These are phyloP conservation scores for Teratosphaeria zuluensis DNA, from an alignment of 2,329 filamentous ascomycete genomes.

Conservation along the genomic window DNA sequence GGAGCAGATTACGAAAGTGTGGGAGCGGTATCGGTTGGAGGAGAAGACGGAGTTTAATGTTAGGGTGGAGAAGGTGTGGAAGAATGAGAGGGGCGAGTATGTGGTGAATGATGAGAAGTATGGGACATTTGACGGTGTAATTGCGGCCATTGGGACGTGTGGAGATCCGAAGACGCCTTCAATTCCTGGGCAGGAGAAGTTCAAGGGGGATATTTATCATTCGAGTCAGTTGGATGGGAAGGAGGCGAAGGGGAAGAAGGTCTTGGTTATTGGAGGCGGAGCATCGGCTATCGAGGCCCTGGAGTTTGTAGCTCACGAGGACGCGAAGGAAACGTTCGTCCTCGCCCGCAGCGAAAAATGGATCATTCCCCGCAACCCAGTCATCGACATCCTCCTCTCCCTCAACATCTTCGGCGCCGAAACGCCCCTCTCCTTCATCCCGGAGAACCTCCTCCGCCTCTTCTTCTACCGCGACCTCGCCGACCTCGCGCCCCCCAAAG, in stretches of 20 bases:
- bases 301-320: slow-evolving; percentile 61
- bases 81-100: slow-evolving; percentile 61
- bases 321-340: slow-evolving; percentile 60
- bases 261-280: slow-evolving; percentile 68
- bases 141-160: slow-evolving; percentile 71
- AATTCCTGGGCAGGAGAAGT: slow-evolving; percentile 60
- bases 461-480: slow-evolving; percentile 77
- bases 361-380: slow-evolving; percentile 48
- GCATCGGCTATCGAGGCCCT: slow-evolving; percentile 75
- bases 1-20: slow-evolving; percentile 59
- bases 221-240: slow-evolving; percentile 67
- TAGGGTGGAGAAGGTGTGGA: slow-evolving; percentile 58
- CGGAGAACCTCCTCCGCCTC: slow-evolving; percentile 62
- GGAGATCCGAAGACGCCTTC: slow-evolving; percentile 62
- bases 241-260: slow-evolving; percentile 61
- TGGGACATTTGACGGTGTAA: slow-evolving; percentile 67
- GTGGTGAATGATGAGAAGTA: slow-evolving; percentile 63
- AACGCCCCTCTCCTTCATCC: slow-evolving; percentile 65
- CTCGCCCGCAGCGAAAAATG: slow-evolving; percentile 47
- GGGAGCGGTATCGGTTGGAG: slow-evolving; percentile 65
- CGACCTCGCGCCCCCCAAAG: slow-evolving; percentile 54
- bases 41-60: slow-evolving; percentile 63
- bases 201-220: slow-evolving; percentile 63
- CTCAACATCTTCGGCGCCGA: slow-evolving; percentile 65
- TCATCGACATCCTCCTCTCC: slow-evolving; percentile 64